phyloP scores from a whole-genome alignment of 768 basidiomycete genomes.

The Pisolithus tinctorius region DNA sequence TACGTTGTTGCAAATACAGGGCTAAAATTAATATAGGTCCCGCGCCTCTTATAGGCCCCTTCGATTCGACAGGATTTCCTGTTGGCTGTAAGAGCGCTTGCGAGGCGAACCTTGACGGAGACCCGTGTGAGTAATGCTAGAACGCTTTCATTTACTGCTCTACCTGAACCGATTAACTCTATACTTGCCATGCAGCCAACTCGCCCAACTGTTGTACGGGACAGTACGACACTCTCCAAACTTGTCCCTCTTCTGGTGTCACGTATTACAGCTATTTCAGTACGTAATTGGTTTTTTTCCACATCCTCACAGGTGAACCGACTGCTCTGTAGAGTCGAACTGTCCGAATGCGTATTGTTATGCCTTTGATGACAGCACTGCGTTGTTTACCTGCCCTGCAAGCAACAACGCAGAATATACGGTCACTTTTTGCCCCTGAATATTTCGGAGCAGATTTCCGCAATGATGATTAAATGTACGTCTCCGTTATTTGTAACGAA shows the following conservation, averaged over 20 bases:
- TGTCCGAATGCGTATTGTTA: conserved; percentile 38
- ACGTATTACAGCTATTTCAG: conserved; percentile 36
- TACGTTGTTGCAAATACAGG: background rate
- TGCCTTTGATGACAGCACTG: conserved; percentile 40
- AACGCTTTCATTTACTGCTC: background rate
- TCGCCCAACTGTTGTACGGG: conserved; percentile 59
- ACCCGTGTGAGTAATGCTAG: conserved; percentile 7
- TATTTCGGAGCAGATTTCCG: background rate
- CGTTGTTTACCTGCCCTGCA: conserved; percentile 32
- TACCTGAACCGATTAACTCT: background rate
- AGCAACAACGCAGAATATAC: background rate
- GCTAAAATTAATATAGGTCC: conserved; percentile 30
- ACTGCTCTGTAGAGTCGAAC: conserved; percentile 23
- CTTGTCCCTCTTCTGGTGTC: conserved; percentile 42
- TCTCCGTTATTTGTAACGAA: too few species aligned
- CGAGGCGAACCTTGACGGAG: conserved; percentile 22
- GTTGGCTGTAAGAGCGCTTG: conserved; percentile 55
- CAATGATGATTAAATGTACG: too few species aligned
- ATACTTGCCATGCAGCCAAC: conserved; percentile 29
- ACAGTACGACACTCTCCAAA: conserved; percentile 37
- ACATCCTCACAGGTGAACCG: conserved; percentile 1
- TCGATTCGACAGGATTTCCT: conserved; percentile 39
- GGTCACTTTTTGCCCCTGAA: background rate
- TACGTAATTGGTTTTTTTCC: conserved; percentile 5
- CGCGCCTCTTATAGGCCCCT: conserved; percentile 38